phyloP scores from a whole-genome alignment of 371 early-diverging fungal species.

The Funneliformis caledonium region DNA sequence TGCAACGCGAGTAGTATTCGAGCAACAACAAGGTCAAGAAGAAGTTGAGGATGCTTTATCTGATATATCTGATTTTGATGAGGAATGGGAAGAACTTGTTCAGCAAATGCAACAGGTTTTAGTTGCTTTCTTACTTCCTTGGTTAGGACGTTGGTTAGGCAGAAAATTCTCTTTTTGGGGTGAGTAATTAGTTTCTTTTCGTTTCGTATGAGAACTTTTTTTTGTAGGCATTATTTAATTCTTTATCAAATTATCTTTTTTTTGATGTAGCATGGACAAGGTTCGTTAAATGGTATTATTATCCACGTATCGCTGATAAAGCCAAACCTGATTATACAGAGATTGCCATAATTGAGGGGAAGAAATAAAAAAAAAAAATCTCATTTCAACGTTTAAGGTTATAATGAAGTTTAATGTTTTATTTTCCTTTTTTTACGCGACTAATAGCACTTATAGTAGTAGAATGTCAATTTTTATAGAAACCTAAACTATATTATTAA shows the following conservation, averaged over 20 bases:
- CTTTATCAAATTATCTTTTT: background rate
- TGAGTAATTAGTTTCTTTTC: background rate
- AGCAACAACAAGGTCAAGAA: conserved; percentile 46
- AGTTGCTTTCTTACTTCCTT: conserved; percentile 22
- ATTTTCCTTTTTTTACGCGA: background rate
- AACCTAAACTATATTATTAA: background rate
- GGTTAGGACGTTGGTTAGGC: conserved; percentile 30
- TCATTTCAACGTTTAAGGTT: background rate
- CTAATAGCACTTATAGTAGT: background rate
- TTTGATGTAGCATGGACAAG: conserved; percentile 34
- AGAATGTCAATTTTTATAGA: background rate
- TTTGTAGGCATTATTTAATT: background rate
- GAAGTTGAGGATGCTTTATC: background rate
- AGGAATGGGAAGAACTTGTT: conserved; percentile 23
- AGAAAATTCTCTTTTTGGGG: conserved; percentile 40
- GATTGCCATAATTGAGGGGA: background rate
- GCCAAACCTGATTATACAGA: background rate
- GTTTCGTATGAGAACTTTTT: background rate
- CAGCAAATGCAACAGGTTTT: conserved; percentile 24
- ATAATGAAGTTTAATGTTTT: background rate
- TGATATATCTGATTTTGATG: conserved; percentile 16
- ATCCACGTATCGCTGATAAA: background rate
- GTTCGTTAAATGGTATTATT: conserved; percentile 39
- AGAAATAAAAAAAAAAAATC: background rate
- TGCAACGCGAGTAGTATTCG: conserved; percentile 47